Conservation (phyloP, 2,329 filamentous ascomycete species). For the Fusarium verticillioides region DNA sequence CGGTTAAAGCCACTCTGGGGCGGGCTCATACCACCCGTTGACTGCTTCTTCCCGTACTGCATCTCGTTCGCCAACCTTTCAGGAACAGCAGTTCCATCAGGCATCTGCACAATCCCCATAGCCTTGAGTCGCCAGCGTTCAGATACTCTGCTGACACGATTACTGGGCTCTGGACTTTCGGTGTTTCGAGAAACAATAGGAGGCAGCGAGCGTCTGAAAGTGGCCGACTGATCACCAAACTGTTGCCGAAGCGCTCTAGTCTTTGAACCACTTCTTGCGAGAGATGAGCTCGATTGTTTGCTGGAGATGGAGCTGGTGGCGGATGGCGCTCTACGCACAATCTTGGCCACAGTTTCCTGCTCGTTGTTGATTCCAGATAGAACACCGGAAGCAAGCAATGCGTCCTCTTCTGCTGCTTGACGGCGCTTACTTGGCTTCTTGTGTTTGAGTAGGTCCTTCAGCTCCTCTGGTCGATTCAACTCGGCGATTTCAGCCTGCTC, state of each 20-base stretch:
- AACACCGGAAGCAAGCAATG: slow-evolving; percentile 56
- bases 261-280: slow-evolving; percentile 48
- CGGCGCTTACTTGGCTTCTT: slow-evolving; percentile 46
- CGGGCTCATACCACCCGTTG: slow-evolving; percentile 49
- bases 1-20: slow-evolving; percentile 28
- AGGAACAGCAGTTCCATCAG: slow-evolving; percentile 64
- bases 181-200: slow-evolving; percentile 46
- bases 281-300: slow-evolving; percentile 36
- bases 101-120: slow-evolving; percentile 64
- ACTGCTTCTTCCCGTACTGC: slow-evolving; percentile 54
- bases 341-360: slow-evolving; percentile 48
- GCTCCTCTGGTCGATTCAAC: slow-evolving; percentile 50
- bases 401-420: slow-evolving; percentile 51
- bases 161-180: slow-evolving; percentile 41
- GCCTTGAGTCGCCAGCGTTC: slow-evolving; percentile 60
- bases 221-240: slow-evolving; percentile 44
- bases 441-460: slow-evolving; percentile 49
- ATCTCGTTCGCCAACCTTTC: slow-evolving; percentile 62
- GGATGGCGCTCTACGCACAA: slow-evolving; percentile 48
- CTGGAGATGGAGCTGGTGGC: slow-evolving; percentile 35
- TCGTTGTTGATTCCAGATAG: slow-evolving; percentile 55
- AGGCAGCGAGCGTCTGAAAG: slow-evolving; percentile 55
- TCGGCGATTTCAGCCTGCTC: slow-evolving; percentile 42
- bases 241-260: slow-evolving; percentile 52
- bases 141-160: slow-evolving; percentile 52